Percentiles rank a stretch among this genome's conserved stretches.
These are phyloP conservation scores for Arachis monticola DNA, from an alignment of 331 rosid species.

Conservation along the genomic window DNA sequence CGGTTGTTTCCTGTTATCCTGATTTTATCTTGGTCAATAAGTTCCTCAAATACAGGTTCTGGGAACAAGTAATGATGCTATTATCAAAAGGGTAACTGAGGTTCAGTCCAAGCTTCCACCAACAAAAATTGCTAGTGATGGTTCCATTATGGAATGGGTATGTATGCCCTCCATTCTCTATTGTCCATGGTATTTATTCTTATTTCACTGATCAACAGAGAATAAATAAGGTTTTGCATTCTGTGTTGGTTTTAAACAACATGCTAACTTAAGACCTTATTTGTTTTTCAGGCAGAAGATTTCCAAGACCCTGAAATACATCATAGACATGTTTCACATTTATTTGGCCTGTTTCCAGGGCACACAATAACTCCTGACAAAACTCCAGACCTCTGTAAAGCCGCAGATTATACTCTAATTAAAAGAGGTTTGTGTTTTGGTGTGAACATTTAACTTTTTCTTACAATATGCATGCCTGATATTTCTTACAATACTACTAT, in stretches of 20 bases:
- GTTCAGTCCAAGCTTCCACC: conserved; percentile 77
- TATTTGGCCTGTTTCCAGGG: conserved; percentile 92
- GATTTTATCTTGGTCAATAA: conserved; percentile 28
- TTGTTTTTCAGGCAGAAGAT: conserved; percentile 69
- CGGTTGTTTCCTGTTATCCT: conserved; percentile 8
- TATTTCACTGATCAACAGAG: background rate
- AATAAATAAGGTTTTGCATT: too few species aligned
- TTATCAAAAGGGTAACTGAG: conserved; percentile 55
- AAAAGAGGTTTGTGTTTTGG: conserved; percentile 71
- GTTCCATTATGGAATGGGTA: conserved; percentile 98
- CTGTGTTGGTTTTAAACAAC: background rate
- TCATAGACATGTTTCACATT: conserved; percentile 86
- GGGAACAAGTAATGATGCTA: conserved; percentile 67
- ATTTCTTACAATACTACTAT: conserved; percentile 17
- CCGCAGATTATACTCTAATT: conserved; percentile 64
- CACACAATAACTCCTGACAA: conserved; percentile 74
- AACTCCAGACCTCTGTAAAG: conserved; percentile 82
- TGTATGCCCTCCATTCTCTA: conserved; percentile 43
- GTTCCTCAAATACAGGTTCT: conserved; percentile 59
- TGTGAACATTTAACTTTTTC: conserved; percentile 17
- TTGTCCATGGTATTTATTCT: background rate
- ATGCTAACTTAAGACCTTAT: conserved; percentile 15
- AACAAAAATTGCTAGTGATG: conserved; percentile 78
- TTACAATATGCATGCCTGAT: background rate
- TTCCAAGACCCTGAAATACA: conserved; percentile 81